These are phyloP conservation scores for Cordia subcordata DNA, from an alignment of 257 asterid genomes.

Conservation along the genomic window DNA sequence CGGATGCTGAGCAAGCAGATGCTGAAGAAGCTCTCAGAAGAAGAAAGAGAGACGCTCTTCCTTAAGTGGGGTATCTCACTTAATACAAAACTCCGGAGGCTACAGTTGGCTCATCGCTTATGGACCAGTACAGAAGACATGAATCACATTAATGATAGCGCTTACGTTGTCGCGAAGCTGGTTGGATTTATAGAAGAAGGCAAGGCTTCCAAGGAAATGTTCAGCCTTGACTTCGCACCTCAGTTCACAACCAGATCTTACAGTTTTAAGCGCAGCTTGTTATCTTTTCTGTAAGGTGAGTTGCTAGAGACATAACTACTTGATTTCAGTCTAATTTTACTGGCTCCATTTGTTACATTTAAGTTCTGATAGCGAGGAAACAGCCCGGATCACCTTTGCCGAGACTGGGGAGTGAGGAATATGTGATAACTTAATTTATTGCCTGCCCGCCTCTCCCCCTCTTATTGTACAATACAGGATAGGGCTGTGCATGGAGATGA, in stretches of 20 bases:
- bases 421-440: too few relatives aligned
- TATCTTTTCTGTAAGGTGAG: slow-evolving; percentile 44
- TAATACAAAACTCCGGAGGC: slow-evolving; percentile 61
- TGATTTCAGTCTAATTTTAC: background rate
- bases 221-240: slow-evolving; percentile 78
- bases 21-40: slow-evolving; percentile 68
- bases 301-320: too few relatives aligned
- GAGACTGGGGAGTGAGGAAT: too few relatives aligned
- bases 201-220: slow-evolving; percentile 72
- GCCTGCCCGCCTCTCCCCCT: too few relatives aligned
- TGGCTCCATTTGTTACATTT: slow-evolving; percentile 3
- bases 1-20: slow-evolving; percentile 64
- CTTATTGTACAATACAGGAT: too few relatives aligned
- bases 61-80: slow-evolving; percentile 77
- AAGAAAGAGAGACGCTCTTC: slow-evolving; percentile 66
- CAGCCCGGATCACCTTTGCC: too few relatives aligned
- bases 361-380: slow-evolving; percentile 6
- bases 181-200: slow-evolving; percentile 54
- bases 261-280: slow-evolving; percentile 58
- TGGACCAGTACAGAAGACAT: slow-evolving; percentile 68
- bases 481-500: too few relatives aligned
- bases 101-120: slow-evolving; percentile 59
- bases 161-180: slow-evolving; percentile 67
- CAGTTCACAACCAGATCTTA: slow-evolving; percentile 36
- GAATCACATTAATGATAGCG: slow-evolving; percentile 71